Evolutionary conservation across 441 rosid genomes (phyloP).

Genomic region (Lepidium campestre): DNA sequence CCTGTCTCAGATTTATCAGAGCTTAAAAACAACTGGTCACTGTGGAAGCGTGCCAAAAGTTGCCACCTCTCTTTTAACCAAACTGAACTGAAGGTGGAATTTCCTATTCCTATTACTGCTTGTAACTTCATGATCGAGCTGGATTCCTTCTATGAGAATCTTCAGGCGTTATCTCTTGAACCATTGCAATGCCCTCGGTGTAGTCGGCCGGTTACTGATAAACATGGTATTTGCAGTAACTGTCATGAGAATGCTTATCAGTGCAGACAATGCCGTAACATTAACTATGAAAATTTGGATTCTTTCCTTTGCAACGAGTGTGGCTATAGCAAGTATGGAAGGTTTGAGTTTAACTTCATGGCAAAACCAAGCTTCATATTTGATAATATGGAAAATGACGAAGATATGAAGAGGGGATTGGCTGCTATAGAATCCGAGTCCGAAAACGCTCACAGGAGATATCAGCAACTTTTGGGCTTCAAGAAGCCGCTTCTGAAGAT

Average conservation of each 20-base stretch:
- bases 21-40: constrained; percentile 97
- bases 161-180: constrained; percentile 98
- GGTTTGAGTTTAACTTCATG: constrained; percentile 99
- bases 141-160: constrained; percentile 99
- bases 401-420: constrained; percentile 99
- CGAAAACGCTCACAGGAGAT: constrained; percentile 99
- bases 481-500: constrained; percentile 99
- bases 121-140: constrained; percentile 99
- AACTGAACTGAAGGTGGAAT: constrained; percentile 98
- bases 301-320: constrained; percentile 99
- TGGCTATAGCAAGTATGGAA: constrained; percentile 99
- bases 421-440: constrained; percentile 99
- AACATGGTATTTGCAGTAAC: constrained; percentile 96
- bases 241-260: constrained; percentile 99
- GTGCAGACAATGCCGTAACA: constrained; percentile 99
- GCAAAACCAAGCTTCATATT: constrained; percentile 99
- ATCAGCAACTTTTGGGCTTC: constrained; percentile 99
- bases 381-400: constrained; percentile 99
- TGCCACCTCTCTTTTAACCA: constrained; percentile 99
- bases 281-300: constrained; percentile 97
- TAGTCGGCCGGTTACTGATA: constrained; percentile 98
- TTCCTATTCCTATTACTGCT: constrained; percentile 99
- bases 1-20: constrained; percentile 98
- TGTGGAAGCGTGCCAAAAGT: constrained; percentile 99
- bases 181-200: constrained; percentile 99